Conservation (phyloP, 169 alveolate genomes). For the Plasmodium blacklocki region DNA sequence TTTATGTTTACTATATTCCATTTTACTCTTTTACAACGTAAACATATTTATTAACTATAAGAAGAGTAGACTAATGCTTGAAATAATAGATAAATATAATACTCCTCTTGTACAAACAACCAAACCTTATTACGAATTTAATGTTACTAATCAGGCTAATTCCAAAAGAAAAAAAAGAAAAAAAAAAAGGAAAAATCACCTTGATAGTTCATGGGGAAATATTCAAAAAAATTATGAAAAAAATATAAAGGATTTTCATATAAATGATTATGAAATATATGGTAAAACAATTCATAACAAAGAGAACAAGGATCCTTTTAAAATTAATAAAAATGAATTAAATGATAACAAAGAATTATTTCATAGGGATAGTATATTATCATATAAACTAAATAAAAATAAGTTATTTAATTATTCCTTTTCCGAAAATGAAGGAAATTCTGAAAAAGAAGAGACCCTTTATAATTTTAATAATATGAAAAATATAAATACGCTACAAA, state of each 20-base stretch:
- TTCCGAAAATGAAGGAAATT: not conserved
- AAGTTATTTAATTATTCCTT: too few species aligned
- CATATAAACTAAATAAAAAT: too few species aligned
- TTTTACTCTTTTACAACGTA: too few species aligned
- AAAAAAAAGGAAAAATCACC: not conserved
- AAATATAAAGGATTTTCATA: not conserved
- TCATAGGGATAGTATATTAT: too few species aligned
- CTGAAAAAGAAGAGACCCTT: not conserved
- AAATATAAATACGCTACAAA: not conserved
- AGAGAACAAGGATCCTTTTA: not conserved
- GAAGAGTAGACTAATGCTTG: too few species aligned
- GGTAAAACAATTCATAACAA: not conserved
- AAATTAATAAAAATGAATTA: not conserved
- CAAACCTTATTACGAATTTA: too few species aligned
- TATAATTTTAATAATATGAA: not conserved
- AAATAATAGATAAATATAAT: too few species aligned
- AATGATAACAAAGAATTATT: not conserved
- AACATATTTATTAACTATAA: too few species aligned
- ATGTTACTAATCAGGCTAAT: too few species aligned
- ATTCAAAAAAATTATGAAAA: not conserved
- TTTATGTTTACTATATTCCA: too few species aligned
- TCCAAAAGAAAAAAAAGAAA: not conserved
- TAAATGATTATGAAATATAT: not conserved
- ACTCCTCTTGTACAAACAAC: too few species aligned
- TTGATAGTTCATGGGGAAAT: not conserved